Evolutionary conservation across 371 early-diverging fungal genomes (phyloP).

Genomic region (Actinomucor elegans): DNA sequence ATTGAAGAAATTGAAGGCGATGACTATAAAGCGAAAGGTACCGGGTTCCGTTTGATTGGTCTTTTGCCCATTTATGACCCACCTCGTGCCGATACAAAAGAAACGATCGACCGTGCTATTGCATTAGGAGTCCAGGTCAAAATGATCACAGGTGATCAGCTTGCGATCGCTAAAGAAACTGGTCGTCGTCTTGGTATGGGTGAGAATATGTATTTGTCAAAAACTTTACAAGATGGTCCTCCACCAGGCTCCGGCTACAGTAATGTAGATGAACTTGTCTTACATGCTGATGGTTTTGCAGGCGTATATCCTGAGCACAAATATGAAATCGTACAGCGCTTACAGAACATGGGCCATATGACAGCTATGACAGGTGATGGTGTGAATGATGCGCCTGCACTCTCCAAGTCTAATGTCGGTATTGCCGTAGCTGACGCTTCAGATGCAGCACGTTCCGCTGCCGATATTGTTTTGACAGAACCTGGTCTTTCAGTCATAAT

Average conservation of each 20-base stretch:
- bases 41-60: conserved; percentile 60
- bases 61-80: conserved; percentile 82
- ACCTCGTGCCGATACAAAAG: conserved; percentile 72
- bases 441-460: conserved; percentile 69
- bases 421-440: conserved; percentile 75
- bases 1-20: conserved; percentile 51
- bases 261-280: conserved; percentile 72
- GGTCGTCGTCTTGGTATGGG: conserved; percentile 69
- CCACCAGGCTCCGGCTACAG: conserved; percentile 64
- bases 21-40: conserved; percentile 45
- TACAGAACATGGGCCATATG: conserved; percentile 74
- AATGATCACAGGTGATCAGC: conserved; percentile 93
- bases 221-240: conserved; percentile 65
- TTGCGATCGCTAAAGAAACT: conserved; percentile 83
- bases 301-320: conserved; percentile 90
- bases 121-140: conserved; percentile 82
- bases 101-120: conserved; percentile 78
- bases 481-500: conserved; percentile 70
- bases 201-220: conserved; percentile 61
- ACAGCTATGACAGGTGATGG: conserved; percentile 93
- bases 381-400: conserved; percentile 92
- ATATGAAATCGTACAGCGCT: conserved; percentile 82
- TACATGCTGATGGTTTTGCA: conserved; percentile 79
- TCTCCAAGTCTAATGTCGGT: conserved; percentile 76
- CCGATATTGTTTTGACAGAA: conserved; percentile 69